Percentiles rank a stretch among this genome's conserved stretches.
Conservation (phyloP, 2,329 filamentous ascomycete genomes). For the Cordyceps farinosa region DNA sequence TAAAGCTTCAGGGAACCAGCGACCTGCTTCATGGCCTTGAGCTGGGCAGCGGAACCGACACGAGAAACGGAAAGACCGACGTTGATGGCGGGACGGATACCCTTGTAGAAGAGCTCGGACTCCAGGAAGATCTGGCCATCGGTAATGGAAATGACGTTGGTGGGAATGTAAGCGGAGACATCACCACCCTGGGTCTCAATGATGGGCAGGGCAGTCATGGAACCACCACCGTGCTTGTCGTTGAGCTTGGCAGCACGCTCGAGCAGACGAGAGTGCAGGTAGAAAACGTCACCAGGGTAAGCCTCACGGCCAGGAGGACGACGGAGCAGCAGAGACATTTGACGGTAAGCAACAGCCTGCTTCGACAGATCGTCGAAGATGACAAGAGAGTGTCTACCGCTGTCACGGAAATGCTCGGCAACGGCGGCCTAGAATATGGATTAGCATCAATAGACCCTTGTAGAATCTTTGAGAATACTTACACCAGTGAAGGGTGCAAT, state of each 20-base stretch:
- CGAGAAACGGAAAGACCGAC: constrained; percentile 99
- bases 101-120: constrained; percentile 99
- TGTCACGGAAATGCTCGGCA: constrained; percentile 75
- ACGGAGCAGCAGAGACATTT: constrained; percentile 97
- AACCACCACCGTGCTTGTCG: constrained; percentile 90
- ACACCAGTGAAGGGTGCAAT: constrained; percentile 85
- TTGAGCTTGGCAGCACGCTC: constrained; percentile 99
- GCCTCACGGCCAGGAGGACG: constrained; percentile 98
- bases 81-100: constrained; percentile 99
- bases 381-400: constrained; percentile 82
- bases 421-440: constrained; percentile 28
- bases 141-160: constrained; percentile 99
- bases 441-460: constrained; percentile 25
- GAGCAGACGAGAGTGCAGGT: constrained; percentile 97
- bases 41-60: constrained; percentile 98
- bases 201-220: constrained; percentile 92
- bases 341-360: constrained; percentile 96
- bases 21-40: constrained; percentile 99
- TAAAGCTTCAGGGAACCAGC: constrained; percentile 99
- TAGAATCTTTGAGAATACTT: too few relatives aligned
- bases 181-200: constrained; percentile 99
- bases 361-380: constrained; percentile 96
- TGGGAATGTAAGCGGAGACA: constrained; percentile 99
- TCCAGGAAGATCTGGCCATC: constrained; percentile 99
- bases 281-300: constrained; percentile 99